Evolutionary conservation across 306 rosid genomes (phyloP), one percentile per base, ranked within the genome.

Genomic region (Corylus avellana): DNA sequence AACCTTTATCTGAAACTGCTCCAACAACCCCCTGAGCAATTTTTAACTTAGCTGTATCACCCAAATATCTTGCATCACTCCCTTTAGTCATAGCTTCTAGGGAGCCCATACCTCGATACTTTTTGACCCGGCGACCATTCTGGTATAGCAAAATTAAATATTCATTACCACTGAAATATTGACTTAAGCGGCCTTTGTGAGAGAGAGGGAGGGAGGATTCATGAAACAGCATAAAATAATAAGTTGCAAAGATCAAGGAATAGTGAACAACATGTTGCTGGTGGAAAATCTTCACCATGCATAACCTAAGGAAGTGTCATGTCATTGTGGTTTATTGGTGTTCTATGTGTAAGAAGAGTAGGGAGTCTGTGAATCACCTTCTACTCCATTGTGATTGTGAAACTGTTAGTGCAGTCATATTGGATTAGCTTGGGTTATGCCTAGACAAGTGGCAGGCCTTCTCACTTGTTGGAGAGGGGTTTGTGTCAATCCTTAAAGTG

Each of bases 81-180:
- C 99, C 99, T 82, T 93, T 93, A 22, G 91, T 93, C 98, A 95
- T 95, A 71, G 99, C 99, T 90, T 95, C 99, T 78, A 95, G 84
- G 48, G 97, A 95, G 48, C 99, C 98, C 99, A 95, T 95, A 78
- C 98, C 98, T 75, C 98, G 79, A 62, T 95, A 93, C 74, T 89
- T 95, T 74, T 95, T 95, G 1, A 95, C 80, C n/a, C 89, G 89
- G 48, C 50, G 77, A 75, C 97, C 97, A 87, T 93, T 87, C 99
- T 95, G 85, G 75, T 16, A 79, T 51, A 72, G 32, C 59, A 81
- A 88, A 73, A 66, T 12, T 63, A 73, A 72, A 20, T 29, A 42
- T 50, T 74, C 11, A 9, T 27, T 42, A 61, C 80, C 29, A 82
- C 57, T 77, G 72, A 50, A 72, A 56, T 56, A 55, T 35, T 76